Evolutionary conservation across 2,329 filamentous ascomycete genomes (phyloP).

Genomic region (Phaeosphaeriaceae sp.): DNA sequence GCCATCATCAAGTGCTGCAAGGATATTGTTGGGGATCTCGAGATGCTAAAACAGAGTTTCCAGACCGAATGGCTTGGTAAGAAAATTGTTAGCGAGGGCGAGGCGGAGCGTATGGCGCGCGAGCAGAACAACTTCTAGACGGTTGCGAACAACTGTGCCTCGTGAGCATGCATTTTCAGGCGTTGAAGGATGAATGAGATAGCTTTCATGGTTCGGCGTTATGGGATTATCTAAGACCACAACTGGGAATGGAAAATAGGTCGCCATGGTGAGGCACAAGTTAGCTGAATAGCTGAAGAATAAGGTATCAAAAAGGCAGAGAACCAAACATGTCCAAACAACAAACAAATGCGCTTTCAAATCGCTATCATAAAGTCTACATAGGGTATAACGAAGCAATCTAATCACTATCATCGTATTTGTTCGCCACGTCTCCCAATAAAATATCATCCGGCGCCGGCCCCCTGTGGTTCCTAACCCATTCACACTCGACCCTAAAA

Average conservation of each 20-base stretch:
- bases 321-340: too few relatives aligned
- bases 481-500: slow-evolving; percentile 93
- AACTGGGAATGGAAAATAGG: too few relatives aligned
- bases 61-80: slow-evolving; percentile 71
- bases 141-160: too few relatives aligned
- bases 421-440: slow-evolving; percentile 69
- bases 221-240: background rate
- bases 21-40: slow-evolving; percentile 81
- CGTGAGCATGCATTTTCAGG: slow-evolving; percentile 4
- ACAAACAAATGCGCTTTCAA: too few relatives aligned
- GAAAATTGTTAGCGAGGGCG: slow-evolving; percentile 44
- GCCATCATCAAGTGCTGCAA: slow-evolving; percentile 81
- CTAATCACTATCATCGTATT: slow-evolving; percentile 65
- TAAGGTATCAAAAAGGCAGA: too few relatives aligned
- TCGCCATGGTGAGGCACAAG: too few relatives aligned
- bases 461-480: slow-evolving; percentile 65
- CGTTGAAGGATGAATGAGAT: too few relatives aligned
- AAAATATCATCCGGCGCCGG: slow-evolving; percentile 73
- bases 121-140: slow-evolving; percentile 39
- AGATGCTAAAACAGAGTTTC: slow-evolving; percentile 82
- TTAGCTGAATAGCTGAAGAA: too few relatives aligned
- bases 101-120: slow-evolving; percentile 38
- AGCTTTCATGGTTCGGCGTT: too few relatives aligned
- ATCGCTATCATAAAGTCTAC: too few relatives aligned
- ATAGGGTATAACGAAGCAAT: background rate